Percentiles rank a stretch among this genome's conserved stretches.
These are phyloP conservation scores for Pestalotiopsis sp. DNA, from an alignment of 2,329 filamentous ascomycete genomes.

Conservation along the genomic window DNA sequence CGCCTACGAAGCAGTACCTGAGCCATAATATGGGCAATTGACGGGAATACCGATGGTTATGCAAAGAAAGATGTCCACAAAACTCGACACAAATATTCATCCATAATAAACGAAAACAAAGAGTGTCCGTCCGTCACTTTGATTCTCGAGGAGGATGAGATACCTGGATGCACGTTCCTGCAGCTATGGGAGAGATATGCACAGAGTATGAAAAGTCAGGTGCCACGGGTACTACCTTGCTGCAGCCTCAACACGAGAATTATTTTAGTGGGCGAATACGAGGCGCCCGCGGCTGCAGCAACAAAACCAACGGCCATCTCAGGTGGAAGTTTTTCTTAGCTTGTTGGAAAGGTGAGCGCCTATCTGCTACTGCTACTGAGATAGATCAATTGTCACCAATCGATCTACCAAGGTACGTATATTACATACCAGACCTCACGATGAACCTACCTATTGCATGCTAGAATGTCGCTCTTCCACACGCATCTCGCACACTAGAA, in stretches of 20 bases:
- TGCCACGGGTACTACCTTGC: conserved; percentile 1
- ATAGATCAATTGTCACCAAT: not conserved
- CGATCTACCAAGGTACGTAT: not conserved
- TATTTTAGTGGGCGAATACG: conserved; percentile 9
- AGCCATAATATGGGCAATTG: no score
- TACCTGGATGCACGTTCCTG: not conserved
- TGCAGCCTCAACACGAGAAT: conserved; percentile 1
- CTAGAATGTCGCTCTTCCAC: no score
- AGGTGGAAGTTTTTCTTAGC: conserved; percentile 1
- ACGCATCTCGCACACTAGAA: not conserved
- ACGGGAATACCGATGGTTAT: not conserved
- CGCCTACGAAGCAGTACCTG: not conserved
- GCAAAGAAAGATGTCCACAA: not conserved
- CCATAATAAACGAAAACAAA: no score
- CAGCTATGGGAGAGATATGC: not conserved
- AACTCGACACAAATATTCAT: not conserved
- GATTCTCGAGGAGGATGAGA: not conserved
- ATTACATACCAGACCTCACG: not conserved
- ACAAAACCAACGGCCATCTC: conserved; percentile 4
- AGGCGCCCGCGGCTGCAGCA: conserved; percentile 4
- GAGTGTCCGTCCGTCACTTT: not conserved
- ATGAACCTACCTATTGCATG: not conserved
- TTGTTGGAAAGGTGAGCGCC: not conserved
- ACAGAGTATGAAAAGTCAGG: not conserved
- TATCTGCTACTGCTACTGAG: not conserved